Evolutionary conservation across 2,329 filamentous ascomycete genomes (phyloP), one percentile per base, ranked within the genome.

Genomic region (Pseudopithomyces maydicus): DNA sequence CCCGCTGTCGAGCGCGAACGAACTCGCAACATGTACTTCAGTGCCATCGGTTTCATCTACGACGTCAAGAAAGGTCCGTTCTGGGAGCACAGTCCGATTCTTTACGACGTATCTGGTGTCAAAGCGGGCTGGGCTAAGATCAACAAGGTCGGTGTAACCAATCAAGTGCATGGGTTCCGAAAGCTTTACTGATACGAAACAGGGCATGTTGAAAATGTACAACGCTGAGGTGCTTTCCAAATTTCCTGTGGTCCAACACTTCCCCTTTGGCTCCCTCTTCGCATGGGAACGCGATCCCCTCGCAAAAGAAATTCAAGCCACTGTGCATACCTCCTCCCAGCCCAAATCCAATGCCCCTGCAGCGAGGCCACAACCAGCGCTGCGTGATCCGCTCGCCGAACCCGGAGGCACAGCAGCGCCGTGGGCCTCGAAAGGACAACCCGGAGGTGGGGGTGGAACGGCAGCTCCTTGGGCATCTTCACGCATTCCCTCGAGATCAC

Each of bases 181-280:
- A 64, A 48, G 65, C 42, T 45, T 6, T 7, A 11, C 3, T 54
- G 49, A 41, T 39, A 90, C 26, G 5, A 29, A 29, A 29, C 10
- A 41, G 88, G 95, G 95, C 50, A 98, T 99, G 95, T 87, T 99
- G 69, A 99, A 98, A 78, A 99, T 99, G 95, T 99, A 94, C 79
- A 92, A 96, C 65, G 95, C 91, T 17, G 95, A 99, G 79, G 95
- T 99, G 2, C 82, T 99, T 14, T 91, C 90, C 38, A 99, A 99
- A 76, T 97, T 97, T 71, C 95, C 95, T 2, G 95, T 99, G 2
- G 92, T 99, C n/a, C 95, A 99, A 77, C 95, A 99, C 77, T 98
- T 83, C 56, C 79, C 77, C 3, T 82, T 83, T 55, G 81, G 80
- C 17, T 80, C 79, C n/a, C 67, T 83, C 11, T 82, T 82, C 61